Evolutionary conservation across 1,139 yeast species (phyloP), one percentile per base, ranked within the genome.

Genomic region (Nakaseomyces glabratus): DNA sequence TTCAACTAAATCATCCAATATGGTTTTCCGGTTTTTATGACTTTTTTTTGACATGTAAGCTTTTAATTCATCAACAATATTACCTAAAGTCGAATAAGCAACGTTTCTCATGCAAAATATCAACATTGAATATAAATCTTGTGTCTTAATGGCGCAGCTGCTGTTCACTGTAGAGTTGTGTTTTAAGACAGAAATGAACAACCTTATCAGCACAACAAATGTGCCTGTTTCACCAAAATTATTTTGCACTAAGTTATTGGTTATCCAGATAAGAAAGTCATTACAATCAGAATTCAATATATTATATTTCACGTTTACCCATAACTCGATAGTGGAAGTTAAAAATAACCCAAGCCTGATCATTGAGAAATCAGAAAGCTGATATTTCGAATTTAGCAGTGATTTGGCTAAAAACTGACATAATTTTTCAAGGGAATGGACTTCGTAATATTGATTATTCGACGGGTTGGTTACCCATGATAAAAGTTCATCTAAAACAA

Each of bases 261-360:
- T n/a, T 5, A 26, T 18, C 60, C 60, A 56, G 17, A 46, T 47
- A 5, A 53, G 37, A 3, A 56, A 47, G 32, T 55, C 60, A 24
- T 39, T 44, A 25, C 51, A 48, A 20, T 56, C 59, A 0, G 44
- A 40, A 29, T 40, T 37, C 9, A 53, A 33, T 3, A 40, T 15
- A 3, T 23, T 28, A 3, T 37, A 33, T 2, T 20, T 9, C 10
- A 21, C 20, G 1, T 34, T 20, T 2, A 47, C 31, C 58, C 60
- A 55, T 4, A 35, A 32, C 4, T 25, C 15, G 7, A 43, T 34
- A 1, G 41, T 34, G 3, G 39, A 30, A 13, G 38, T 34, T 25
- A 56, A 34, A 37, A 42, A 53, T 1, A 33, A 18, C 4, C 47
- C 31, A 7, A 56, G 36, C 8, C 34, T 19, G 12, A 26, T 26